A percentile compares a stretch with the other conserved stretches of the same genome.
These are phyloP conservation scores for Chenopodium formosanum DNA, from an alignment of 148 eudicot genomes.

Conservation along the genomic window DNA sequence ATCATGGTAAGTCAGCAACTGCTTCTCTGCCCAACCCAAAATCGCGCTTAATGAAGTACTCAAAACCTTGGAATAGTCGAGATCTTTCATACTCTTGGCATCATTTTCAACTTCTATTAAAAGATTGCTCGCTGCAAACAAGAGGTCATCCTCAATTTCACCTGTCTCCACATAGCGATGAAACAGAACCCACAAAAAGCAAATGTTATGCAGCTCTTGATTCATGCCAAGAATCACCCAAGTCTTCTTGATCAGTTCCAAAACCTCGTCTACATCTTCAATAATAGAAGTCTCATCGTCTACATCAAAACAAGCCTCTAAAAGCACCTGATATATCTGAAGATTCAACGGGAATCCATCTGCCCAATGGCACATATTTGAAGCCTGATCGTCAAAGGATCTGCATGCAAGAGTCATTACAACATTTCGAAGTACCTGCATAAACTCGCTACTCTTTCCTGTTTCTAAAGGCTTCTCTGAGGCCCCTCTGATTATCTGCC, in stretches of 20 bases:
- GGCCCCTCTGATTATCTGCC: conserved; percentile 58
- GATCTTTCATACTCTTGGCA: conserved; percentile 52
- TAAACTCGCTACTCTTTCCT: conserved; percentile 67
- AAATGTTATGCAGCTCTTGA: conserved; percentile 72
- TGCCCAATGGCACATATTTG: conserved; percentile 86
- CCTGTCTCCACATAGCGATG: conserved; percentile 62
- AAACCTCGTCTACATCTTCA: conserved; percentile 85
- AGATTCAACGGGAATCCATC: conserved; percentile 90
- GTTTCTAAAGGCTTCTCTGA: conserved; percentile 60
- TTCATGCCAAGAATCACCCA: conserved; percentile 80
- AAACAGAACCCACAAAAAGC: conserved; percentile 81
- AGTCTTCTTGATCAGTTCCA: conserved; percentile 87
- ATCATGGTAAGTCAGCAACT: conserved; percentile 72
- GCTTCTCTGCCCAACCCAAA: conserved; percentile 80
- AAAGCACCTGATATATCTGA: conserved; percentile 65
- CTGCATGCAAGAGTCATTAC: conserved; percentile 75
- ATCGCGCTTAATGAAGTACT: conserved; percentile 49
- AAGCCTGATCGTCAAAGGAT: conserved; percentile 61
- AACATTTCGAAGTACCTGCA: conserved; percentile 52
- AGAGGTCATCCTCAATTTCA: conserved; percentile 66
- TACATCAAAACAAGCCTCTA: conserved; percentile 81
- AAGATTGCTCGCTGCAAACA: conserved; percentile 76
- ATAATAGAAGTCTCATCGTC: conserved; percentile 68
- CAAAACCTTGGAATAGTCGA: conserved; percentile 50
- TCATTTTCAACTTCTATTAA: conserved; percentile 66